These are phyloP conservation scores for Jatropha curcas DNA, from an alignment of 345 rosid genomes.

Conservation along the genomic window DNA sequence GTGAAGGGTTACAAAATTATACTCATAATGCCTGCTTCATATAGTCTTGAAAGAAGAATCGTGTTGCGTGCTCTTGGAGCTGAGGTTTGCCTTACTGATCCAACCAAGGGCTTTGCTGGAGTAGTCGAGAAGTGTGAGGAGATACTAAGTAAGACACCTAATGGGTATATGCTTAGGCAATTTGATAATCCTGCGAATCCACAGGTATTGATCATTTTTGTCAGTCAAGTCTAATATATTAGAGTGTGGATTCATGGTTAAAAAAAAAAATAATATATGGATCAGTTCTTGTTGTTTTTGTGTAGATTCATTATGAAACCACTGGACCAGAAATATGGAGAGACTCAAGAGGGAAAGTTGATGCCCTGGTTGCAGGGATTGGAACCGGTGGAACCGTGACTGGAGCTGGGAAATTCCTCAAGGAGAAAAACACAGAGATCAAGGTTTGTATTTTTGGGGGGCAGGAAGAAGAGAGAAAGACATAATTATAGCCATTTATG, in stretches of 20 bases:
- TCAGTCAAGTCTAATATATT: background rate
- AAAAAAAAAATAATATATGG: background rate
- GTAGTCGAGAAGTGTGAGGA: slow-evolving; percentile 51
- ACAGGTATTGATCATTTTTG: no score
- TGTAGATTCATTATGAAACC: slow-evolving; percentile 72
- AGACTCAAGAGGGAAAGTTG: slow-evolving; percentile 77
- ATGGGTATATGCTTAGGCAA: slow-evolving; percentile 59
- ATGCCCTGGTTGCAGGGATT: slow-evolving; percentile 66
- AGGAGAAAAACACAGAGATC: slow-evolving; percentile 59
- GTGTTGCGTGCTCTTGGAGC: slow-evolving; percentile 75
- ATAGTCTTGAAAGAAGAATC: slow-evolving; percentile 65
- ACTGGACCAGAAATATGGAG: slow-evolving; percentile 81
- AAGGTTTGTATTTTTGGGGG: slow-evolving; percentile 40
- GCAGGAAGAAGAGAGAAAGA: no score
- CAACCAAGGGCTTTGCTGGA: slow-evolving; percentile 45
- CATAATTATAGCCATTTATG: no score
- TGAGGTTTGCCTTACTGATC: slow-evolving; percentile 52
- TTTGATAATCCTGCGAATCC: slow-evolving; percentile 71
- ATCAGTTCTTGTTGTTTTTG: slow-evolving; percentile 11
- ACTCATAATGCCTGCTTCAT: slow-evolving; percentile 52
- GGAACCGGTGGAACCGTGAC: slow-evolving; percentile 93
- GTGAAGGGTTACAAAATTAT: slow-evolving; percentile 63
- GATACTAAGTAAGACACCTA: slow-evolving; percentile 49
- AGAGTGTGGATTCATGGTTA: slow-evolving; percentile 49
- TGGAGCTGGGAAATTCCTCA: slow-evolving; percentile 69